Evolutionary conservation across 1,139 yeast species (phyloP).

Genomic region (Kodamaea fungicola): DNA sequence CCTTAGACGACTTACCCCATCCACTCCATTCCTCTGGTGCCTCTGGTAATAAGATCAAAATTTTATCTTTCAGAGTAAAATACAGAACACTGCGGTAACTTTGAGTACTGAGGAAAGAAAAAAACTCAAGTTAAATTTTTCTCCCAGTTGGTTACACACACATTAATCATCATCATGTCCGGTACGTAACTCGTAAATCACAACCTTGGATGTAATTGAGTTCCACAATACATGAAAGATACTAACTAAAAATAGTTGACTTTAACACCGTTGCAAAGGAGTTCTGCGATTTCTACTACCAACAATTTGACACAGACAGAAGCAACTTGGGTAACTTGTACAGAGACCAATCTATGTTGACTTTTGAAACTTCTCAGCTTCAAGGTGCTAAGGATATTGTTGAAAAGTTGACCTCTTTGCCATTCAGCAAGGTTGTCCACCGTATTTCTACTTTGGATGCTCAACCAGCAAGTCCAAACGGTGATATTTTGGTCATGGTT

Average conservation of each 20-base stretch:
- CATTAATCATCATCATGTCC: conserved; percentile 8
- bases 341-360: conserved; percentile 96
- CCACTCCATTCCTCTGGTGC: too few relatives aligned
- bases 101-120: neutral
- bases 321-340: conserved; percentile 88
- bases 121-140: neutral
- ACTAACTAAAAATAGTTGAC: conserved; percentile 43
- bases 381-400: conserved; percentile 93
- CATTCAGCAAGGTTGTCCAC: conserved; percentile 90
- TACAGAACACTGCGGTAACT: too few relatives aligned
- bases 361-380: conserved; percentile 89
- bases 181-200: conserved; percentile 9
- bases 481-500: conserved; percentile 95
- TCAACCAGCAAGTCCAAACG: conserved; percentile 92
- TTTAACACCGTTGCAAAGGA: conserved; percentile 73
- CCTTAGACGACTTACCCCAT: too few relatives aligned
- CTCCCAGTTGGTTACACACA: neutral
- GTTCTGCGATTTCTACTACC: conserved; percentile 92
- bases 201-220: neutral
- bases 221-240: neutral
- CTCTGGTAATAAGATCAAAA: too few relatives aligned
- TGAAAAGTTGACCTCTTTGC: conserved; percentile 82
- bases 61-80: too few relatives aligned
- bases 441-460: conserved; percentile 94
- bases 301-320: conserved; percentile 92